Evolutionary conservation across 2,329 filamentous ascomycete species (phyloP), one percentile per base, ranked within the genome.

Genomic region (Verticillium longisporum): DNA sequence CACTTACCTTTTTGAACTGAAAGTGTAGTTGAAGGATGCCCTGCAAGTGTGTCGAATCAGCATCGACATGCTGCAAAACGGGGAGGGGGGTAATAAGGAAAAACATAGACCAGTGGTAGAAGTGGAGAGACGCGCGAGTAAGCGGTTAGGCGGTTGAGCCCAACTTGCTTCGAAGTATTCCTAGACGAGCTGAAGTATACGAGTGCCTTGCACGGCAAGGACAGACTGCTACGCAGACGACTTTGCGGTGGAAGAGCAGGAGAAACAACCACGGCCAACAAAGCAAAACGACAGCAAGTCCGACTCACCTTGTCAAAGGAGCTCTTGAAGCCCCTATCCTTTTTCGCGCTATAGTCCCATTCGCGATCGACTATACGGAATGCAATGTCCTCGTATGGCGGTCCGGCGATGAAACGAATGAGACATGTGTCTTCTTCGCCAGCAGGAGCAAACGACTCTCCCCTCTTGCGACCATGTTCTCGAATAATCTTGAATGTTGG

Each of bases 341-440:
- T 86, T 77, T 97, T 98, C 2, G 94, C 91, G 73, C 92, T 97
- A 73, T 97, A 99, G 75, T 99, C 95, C 95, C 95, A 99, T 76
- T 99, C 95, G 66, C 95, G 94, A 75, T 99, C 95, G 45, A 99
- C 93, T 67, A 99, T 97, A 45, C 94, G 87, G 72, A 99, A 99
- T 9, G 94, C 95, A 71, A 99, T 89, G 70, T 99, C 95, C 74
- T 97, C 91, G 72, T 99, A 99, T 5, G 95, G 95, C 4, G 94
- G 90, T 0, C 96, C 95, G 31, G 94, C 92, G 71, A 97, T 90
- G 77, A 99, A 99, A 31, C 93, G 88, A 68, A 99, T 97, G 63
- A 99, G 80, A 74, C 95, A 99, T 1, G 94, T 99, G 74, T 99
- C 95, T 72, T 97, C 93, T 75, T 98, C 92, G 5, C 95, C 95